Evolutionary conservation across 2,329 filamentous ascomycete species (phyloP).

Genomic region (Didymella sp.): DNA sequence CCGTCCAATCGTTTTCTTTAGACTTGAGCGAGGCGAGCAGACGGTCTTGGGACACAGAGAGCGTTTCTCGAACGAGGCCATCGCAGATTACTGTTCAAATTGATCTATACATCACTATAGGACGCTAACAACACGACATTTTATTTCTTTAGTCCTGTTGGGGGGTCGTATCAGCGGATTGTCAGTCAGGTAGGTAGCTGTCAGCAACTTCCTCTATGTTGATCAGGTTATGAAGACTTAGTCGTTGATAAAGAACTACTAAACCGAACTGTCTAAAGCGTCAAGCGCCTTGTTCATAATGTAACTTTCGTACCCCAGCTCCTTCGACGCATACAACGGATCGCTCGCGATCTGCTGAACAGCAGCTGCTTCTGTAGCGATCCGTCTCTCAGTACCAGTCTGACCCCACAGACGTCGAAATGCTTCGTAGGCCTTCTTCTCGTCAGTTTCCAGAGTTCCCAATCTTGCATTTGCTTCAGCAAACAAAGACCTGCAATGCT

Average conservation of each 20-base stretch:
- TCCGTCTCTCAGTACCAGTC: slow-evolving; percentile 2
- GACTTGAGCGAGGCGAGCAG: neutral
- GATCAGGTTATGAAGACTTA: slow-evolving; percentile 1
- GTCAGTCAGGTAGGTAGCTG: neutral
- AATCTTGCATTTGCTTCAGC: neutral
- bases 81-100: too few species aligned
- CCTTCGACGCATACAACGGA: slow-evolving; percentile 1
- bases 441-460: neutral
- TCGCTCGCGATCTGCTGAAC: slow-evolving; percentile 4
- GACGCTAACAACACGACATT: neutral
- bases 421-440: neutral
- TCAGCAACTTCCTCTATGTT: slow-evolving; percentile 3
- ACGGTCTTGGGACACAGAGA: neutral
- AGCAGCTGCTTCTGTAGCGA: neutral
- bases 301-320: neutral
- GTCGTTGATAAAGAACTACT: too few species aligned
- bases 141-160: neutral
- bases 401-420: neutral
- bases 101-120: too few species aligned
- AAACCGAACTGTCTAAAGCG: slow-evolving; percentile 1
- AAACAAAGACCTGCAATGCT: neutral
- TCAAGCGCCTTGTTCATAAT: slow-evolving; percentile 1
- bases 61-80: neutral
- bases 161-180: neutral
- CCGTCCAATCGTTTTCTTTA: neutral